Evolutionary conservation across 768 basidiomycete species (phyloP).

Genomic region (Inosperma sp.): DNA sequence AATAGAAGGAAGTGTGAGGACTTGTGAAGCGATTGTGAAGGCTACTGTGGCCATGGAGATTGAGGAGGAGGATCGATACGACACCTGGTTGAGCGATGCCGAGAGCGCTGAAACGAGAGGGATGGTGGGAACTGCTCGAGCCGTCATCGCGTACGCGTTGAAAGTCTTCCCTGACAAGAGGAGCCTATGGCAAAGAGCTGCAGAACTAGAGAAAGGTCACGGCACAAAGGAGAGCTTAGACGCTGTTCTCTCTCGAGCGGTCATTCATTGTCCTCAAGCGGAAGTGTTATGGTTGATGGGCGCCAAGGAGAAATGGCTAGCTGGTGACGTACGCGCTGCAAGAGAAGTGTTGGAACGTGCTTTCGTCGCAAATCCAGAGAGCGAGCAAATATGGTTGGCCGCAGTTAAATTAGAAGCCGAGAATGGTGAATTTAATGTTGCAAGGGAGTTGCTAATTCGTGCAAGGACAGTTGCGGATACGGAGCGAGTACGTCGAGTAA

Average conservation of each 20-base stretch:
- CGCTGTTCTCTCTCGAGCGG: constrained; percentile 75
- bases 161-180: constrained; percentile 86
- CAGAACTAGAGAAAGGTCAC: constrained; percentile 88
- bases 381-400: constrained; percentile 96
- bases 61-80: constrained; percentile 89
- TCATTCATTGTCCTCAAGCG: constrained; percentile 88
- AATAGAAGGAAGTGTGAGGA: constrained; percentile 73
- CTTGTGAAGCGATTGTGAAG: constrained; percentile 92
- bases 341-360: constrained; percentile 84
- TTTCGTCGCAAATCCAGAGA: constrained; percentile 93
- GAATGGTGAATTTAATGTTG: constrained; percentile 85
- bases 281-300: constrained; percentile 98
- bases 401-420: constrained; percentile 97
- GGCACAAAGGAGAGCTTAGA: constrained; percentile 81
- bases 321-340: constrained; percentile 85
- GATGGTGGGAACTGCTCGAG: constrained; percentile 77
- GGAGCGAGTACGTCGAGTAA: constrained; percentile 58
- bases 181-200: constrained; percentile 85
- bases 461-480: constrained; percentile 91
- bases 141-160: constrained; percentile 86
- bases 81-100: constrained; percentile 90
- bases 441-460: constrained; percentile 79
- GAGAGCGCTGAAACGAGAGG: constrained; percentile 73
- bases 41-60: constrained; percentile 91
- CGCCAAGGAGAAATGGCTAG: constrained; percentile 95